These are phyloP conservation scores for Thymus mandschuricus DNA, from an alignment of 257 asterid genomes.

Conservation along the genomic window DNA sequence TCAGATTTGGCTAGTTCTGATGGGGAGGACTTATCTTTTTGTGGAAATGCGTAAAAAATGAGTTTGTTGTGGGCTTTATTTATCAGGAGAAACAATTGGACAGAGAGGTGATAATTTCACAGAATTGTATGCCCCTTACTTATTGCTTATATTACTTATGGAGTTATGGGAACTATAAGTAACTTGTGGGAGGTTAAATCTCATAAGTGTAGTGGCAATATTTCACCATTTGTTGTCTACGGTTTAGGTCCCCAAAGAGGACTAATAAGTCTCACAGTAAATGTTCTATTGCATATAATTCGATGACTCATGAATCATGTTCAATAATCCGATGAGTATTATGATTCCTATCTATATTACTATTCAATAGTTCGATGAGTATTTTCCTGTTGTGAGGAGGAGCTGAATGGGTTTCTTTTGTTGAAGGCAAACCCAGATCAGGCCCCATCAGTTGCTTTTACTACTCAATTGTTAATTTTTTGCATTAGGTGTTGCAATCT, in stretches of 20 bases:
- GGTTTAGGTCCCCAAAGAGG: neutral
- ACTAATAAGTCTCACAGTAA: neutral
- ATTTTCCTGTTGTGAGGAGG: conserved; percentile 8
- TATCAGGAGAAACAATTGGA: neutral
- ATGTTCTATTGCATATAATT: conserved; percentile 10
- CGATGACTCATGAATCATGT: neutral
- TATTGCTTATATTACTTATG: neutral
- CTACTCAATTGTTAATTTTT: conserved; percentile 19
- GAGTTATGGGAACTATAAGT: neutral
- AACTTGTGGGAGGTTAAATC: conserved; percentile 1
- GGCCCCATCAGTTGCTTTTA: conserved; percentile 24
- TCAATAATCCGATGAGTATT: neutral
- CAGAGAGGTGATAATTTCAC: neutral
- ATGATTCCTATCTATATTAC: neutral
- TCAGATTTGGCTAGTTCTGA: neutral
- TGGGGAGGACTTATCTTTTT: neutral
- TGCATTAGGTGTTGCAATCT: conserved; percentile 14
- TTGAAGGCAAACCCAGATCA: conserved; percentile 17
- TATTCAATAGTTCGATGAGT: neutral
- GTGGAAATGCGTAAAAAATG: neutral
- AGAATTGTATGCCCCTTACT: neutral
- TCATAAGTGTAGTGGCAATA: neutral
- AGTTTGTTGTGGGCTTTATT: neutral
- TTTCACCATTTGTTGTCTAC: neutral
- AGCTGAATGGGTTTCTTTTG: conserved; percentile 9